Evolutionary conservation across 495 filamentous ascomycete species (phyloP), one percentile per base, ranked within the genome.

Genomic region (Pyrenula massariospora): DNA sequence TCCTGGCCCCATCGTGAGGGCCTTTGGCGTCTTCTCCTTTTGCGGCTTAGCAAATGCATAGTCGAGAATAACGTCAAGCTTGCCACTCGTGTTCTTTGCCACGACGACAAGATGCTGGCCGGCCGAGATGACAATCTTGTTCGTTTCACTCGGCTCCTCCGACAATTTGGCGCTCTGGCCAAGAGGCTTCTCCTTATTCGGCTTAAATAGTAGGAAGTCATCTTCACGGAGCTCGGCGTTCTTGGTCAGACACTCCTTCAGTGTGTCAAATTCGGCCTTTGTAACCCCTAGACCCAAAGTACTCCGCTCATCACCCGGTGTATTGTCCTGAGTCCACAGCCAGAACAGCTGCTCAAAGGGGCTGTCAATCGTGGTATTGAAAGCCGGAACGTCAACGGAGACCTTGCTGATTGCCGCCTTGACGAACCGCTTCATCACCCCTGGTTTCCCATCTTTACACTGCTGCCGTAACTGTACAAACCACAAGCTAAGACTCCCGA

Each of bases 311-410:
- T 20, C 50, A 10, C 54, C 25, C 50, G 22, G 25, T 2, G 31
- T 49, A 2, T 54, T 56, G 22, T 64, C 63, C 51, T 69, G 65
- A 3, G 71, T 62, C 63, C 64, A 75, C 25, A 73, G 12, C 53
- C 62, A 70, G n/a, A 59, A 58, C 52, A 73, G 61, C 57, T 76
- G 63, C 47, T 77, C 69, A 36, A 76, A 70, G 0, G 74, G 74
- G n/a, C 57, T 74, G 73, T 1, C 61, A 55, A n/a, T n/a, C n/a
- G 5, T 74, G 24, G 12, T 60, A 55, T 22, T 31, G n/a, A n/a
- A n/a, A n/a, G n/a, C n/a, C n/a, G n/a, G n/a, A n/a, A n/a, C n/a
- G n/a, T n/a, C n/a, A n/a, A n/a, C n/a, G n/a, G n/a, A n/a, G n/a
- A n/a, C n/a, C n/a, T n/a, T n/a, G n/a, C n/a, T n/a, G n/a, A n/a